Base-by-base conservation (phyloP, 352 stramenopile species). In the Blastocystis sp. region DNA sequence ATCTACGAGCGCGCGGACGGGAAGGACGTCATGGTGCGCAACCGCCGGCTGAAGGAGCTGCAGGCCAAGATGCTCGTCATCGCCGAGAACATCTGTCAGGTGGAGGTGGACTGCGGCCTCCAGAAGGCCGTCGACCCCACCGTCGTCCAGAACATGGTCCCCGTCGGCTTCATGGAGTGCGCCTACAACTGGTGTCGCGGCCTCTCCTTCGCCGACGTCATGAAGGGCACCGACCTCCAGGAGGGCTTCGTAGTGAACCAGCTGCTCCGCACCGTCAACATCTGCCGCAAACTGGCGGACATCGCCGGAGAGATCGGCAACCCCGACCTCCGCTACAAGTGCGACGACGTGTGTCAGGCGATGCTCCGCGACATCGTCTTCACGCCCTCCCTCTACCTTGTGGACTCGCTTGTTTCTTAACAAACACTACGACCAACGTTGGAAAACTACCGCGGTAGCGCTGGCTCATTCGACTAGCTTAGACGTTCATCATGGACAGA, bases 321-420 rank as follows among this genome's bases (percentile, higher is more conserved):
- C 86, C 94, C 94, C 16, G 93, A 93, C 0, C 89, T 99, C 4
- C 97, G 96, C 86, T 89, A 92, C 57, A 98, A 98, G 89, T 97
- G 98, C 93, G 95, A 99, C 88, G 92, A 94, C 51, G 95, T 94
- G 1, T 97, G 93, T 57, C 91, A 96, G 86, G 90, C 92, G 1
- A 98, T 99, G 87, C 97, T 98, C 87, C 90, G 96, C 46, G 95
- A 98, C 87, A 96, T 99, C 67, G 93, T 98, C 14, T 99, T 98
- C 89, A 93, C 94, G 14, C 95, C 92, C 57, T 97, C 92, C 87
- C 89, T 98, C 51, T 98, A 98, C 88, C 88, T 97, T 56, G 89
- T 75, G 46, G 92, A 88, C 87, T 53, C 18, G 34, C n/a, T 9
- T 75, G 72, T 53, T 81, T 67, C 29, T 67, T 29, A 81, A 64